Conservation (phyloP, 1,139 yeast genomes). For the Pichia sp. region DNA sequence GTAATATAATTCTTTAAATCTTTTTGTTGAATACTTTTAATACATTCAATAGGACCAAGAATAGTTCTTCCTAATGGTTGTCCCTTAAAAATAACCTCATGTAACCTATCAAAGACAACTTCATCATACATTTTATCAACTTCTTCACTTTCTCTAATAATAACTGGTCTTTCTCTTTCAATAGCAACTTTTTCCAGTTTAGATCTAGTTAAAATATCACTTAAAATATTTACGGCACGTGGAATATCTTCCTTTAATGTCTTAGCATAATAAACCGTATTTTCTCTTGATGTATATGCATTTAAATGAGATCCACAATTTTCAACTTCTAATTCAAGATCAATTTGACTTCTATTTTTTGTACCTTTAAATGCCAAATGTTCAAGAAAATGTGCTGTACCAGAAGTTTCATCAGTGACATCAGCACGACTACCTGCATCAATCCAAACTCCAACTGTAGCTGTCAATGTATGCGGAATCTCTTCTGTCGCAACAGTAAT, state of each 20-base stretch:
- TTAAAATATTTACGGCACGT: constrained; percentile 76
- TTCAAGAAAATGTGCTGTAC: constrained; percentile 96
- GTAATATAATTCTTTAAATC: constrained; percentile 77
- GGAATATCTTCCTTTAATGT: constrained; percentile 77
- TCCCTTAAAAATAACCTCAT: constrained; percentile 81
- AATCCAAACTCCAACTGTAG: constrained; percentile 96
- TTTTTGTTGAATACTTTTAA: constrained; percentile 66
- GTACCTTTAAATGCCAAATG: constrained; percentile 98
- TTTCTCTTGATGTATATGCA: constrained; percentile 95
- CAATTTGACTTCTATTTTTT: constrained; percentile 68
- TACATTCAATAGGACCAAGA: constrained; percentile 88
- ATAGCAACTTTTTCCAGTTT: constrained; percentile 77
- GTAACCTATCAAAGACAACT: constrained; percentile 94
- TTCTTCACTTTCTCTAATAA: constrained; percentile 93
- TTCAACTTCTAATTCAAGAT: constrained; percentile 88
- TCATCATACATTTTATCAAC: constrained; percentile 98
- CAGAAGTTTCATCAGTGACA: constrained; percentile 67
- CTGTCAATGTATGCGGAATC: constrained; percentile 85
- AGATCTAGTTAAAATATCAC: constrained; percentile 85
- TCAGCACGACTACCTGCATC: constrained; percentile 99
- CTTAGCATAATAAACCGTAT: constrained; percentile 94
- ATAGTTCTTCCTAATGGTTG: constrained; percentile 98
- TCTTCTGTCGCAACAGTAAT: constrained; percentile 87
- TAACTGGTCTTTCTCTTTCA: constrained; percentile 93
- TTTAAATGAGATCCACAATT: constrained; percentile 95